These are phyloP conservation scores for Infundibulicybe gibba DNA, from an alignment of 768 basidiomycete species.

Conservation along the genomic window DNA sequence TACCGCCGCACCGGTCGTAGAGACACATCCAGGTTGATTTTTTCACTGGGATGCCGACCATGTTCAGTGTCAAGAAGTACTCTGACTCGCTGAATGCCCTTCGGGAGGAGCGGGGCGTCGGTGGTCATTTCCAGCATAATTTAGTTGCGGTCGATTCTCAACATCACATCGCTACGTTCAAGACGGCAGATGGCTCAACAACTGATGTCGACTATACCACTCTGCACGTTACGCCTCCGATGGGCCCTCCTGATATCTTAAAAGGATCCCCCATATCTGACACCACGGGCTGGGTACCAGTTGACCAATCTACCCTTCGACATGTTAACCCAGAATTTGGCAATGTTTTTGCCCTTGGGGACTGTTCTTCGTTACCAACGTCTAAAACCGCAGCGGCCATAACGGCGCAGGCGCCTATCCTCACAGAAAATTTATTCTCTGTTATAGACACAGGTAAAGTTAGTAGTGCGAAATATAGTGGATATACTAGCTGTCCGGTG, in stretches of 20 bases:
- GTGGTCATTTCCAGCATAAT: slow-evolving; percentile 81
- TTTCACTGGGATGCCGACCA: slow-evolving; percentile 88
- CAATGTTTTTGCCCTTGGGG: slow-evolving; percentile 91
- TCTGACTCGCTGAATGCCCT: slow-evolving; percentile 80
- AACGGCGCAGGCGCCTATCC: slow-evolving; percentile 85
- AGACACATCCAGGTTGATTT: slow-evolving; percentile 68
- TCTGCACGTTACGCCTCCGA: slow-evolving; percentile 87
- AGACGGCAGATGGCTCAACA: slow-evolving; percentile 65
- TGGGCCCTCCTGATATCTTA: slow-evolving; percentile 83
- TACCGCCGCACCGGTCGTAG: slow-evolving; percentile 58
- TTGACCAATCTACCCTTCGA: slow-evolving; percentile 76
- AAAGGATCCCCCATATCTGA: slow-evolving; percentile 79
- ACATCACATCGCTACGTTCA: slow-evolving; percentile 84
- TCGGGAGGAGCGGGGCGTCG: slow-evolving; percentile 74
- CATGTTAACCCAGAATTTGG: slow-evolving; percentile 76
- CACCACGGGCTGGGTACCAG: slow-evolving; percentile 84
- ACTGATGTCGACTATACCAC: slow-evolving; percentile 76
- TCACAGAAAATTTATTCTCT: slow-evolving; percentile 84
- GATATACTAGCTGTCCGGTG: slow-evolving; percentile 87
- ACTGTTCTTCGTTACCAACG: slow-evolving; percentile 88
- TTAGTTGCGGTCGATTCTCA: slow-evolving; percentile 68
- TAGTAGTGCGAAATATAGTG: slow-evolving; percentile 73
- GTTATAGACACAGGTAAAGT: slow-evolving; percentile 71
- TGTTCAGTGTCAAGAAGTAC: slow-evolving; percentile 98
- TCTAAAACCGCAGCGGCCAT: slow-evolving; percentile 97